These are phyloP conservation scores for Castanopsis chinensis DNA, from an alignment of 306 rosid genomes.

Conservation along the genomic window DNA sequence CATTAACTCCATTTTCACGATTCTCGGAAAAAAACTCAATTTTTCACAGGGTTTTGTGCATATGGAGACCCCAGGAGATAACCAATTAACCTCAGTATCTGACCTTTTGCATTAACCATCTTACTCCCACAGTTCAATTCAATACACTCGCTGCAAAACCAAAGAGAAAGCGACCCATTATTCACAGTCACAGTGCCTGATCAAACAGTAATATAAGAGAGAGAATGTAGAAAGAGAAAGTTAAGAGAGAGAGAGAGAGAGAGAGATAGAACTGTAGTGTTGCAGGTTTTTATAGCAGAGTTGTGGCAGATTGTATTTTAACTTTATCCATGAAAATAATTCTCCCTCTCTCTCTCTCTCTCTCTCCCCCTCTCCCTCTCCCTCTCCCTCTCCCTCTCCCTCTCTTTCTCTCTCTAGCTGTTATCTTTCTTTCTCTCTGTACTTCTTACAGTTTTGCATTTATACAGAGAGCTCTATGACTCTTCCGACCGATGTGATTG, in stretches of 20 bases:
- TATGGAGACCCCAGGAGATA: constrained; percentile 17
- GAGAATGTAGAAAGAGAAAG: constrained; percentile 24
- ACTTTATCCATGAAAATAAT: constrained; percentile 79
- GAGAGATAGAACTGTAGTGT: constrained; percentile 28
- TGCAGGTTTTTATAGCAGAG: constrained; percentile 81
- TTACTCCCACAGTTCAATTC: constrained; percentile 21
- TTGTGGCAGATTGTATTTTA: constrained; percentile 66
- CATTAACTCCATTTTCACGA: too few relatives aligned
- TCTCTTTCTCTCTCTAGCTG: background rate
- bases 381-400: constrained; percentile 8
- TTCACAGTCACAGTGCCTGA: constrained; percentile 41
- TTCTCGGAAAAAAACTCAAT: too few relatives aligned
- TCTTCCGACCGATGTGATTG: constrained; percentile 77
- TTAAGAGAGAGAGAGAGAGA: constrained; percentile 24
- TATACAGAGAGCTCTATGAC: constrained; percentile 20
- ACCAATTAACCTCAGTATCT: constrained; percentile 31
- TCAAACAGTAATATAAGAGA: constrained; percentile 3
- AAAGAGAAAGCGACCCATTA: constrained; percentile 55
- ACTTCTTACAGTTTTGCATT: constrained; percentile 47
- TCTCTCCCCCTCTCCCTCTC: constrained; percentile 7
- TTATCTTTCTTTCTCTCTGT: constrained; percentile 22
- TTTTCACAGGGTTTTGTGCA: background rate
- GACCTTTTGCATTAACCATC: constrained; percentile 24
- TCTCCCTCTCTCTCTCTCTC: constrained; percentile 20
- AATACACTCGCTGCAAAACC: constrained; percentile 32